phyloP scores from a whole-genome alignment of 2,329 filamentous ascomycete species.

The Colletotrichum sp. region DNA sequence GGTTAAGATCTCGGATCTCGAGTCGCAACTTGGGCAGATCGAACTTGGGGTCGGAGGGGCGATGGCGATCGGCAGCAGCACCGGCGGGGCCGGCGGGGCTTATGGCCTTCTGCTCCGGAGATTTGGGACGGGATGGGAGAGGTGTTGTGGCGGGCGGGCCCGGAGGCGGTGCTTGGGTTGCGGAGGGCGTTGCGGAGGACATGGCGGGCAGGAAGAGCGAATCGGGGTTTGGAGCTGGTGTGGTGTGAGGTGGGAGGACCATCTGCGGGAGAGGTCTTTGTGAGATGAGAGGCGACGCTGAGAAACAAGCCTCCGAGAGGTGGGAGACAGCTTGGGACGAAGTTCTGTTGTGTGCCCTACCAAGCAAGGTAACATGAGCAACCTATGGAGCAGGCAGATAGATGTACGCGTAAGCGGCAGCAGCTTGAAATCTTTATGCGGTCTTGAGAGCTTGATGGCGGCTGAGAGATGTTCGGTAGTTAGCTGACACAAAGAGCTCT shows the following conservation, averaged over 20 bases:
- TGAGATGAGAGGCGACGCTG: neutral
- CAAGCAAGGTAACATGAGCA: neutral
- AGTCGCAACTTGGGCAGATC: constrained; percentile 63
- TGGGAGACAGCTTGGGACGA: neutral
- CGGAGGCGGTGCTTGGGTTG: neutral
- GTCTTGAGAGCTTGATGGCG: neutral
- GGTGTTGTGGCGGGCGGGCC: constrained; percentile 7
- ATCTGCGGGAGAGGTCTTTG: neutral
- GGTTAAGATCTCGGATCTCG: constrained; percentile 61
- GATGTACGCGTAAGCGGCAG: neutral
- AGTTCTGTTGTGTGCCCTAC: neutral
- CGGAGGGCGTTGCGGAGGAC: constrained; percentile 5
- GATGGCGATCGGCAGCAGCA: neutral
- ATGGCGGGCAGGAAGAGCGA: constrained; percentile 20
- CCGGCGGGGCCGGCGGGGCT: neutral
- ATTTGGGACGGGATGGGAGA: constrained; percentile 7
- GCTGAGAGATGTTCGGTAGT: neutral
- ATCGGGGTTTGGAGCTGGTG: constrained; percentile 8
- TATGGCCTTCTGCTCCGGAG: neutral
- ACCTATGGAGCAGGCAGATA: neutral
- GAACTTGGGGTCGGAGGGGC: neutral
- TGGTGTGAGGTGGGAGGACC: constrained; percentile 16
- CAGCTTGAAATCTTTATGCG: neutral
- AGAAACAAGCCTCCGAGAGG: neutral
- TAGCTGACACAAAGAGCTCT: neutral